Evolutionary conservation across 192 early-diverging fungal genomes (phyloP).

Genomic region (Jimgerdemannia lactiflua): DNA sequence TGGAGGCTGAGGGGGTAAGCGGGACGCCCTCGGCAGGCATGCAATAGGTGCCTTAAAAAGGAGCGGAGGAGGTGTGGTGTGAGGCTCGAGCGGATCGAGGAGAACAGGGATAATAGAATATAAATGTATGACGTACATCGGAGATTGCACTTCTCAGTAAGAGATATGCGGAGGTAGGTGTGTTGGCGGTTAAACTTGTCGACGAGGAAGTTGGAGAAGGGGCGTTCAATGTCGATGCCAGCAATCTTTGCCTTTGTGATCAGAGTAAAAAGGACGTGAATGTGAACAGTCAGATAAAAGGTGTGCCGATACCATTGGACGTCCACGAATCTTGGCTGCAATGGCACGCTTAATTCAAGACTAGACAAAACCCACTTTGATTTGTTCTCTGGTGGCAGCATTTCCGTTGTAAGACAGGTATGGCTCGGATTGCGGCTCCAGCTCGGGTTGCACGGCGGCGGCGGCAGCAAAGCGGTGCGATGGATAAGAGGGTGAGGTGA

Average conservation of each 20-base stretch:
- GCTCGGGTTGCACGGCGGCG: neutral
- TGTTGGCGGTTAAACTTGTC: constrained; percentile 88
- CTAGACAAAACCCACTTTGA: neutral
- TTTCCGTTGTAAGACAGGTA: neutral
- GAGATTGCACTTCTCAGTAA: constrained; percentile 95
- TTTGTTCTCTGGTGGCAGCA: neutral
- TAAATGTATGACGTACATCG: constrained; percentile 57
- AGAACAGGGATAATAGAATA: neutral
- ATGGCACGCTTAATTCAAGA: too few species aligned
- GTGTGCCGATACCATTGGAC: neutral
- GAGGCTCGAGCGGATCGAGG: neutral
- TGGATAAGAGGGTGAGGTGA: neutral
- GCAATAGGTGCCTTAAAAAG: constrained; percentile 78
- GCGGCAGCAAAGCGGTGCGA: neutral
- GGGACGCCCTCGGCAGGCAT: constrained; percentile 90
- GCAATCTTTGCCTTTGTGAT: constrained; percentile 34
- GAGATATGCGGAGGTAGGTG: constrained; percentile 90
- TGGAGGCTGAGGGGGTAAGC: constrained; percentile 60
- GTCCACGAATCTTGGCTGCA: too few species aligned
- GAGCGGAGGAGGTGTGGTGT: neutral
- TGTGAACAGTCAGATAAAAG: neutral
- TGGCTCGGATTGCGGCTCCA: neutral
- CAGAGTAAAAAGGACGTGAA: neutral
- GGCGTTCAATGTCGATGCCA: constrained; percentile 33
- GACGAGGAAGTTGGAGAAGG: constrained; percentile 44